These are phyloP conservation scores for Trichoderma sp. DNA, from an alignment of 2,329 filamentous ascomycete genomes.

Conservation along the genomic window DNA sequence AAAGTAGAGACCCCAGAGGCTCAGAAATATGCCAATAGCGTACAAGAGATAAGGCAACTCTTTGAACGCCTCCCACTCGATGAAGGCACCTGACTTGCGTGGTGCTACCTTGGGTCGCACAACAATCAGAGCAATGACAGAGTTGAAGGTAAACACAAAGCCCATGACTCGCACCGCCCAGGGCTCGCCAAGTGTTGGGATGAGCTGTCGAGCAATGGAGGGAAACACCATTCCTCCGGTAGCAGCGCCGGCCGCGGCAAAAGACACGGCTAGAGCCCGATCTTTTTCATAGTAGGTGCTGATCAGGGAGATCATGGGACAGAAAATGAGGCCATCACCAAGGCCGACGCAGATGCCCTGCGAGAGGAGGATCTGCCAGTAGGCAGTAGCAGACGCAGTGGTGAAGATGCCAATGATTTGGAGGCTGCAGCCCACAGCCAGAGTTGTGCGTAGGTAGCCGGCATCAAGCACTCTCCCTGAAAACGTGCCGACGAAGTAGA, in stretches of 20 bases:
- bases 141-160: neutral
- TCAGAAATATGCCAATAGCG: neutral
- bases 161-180: conserved; percentile 6
- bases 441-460: conserved; percentile 51
- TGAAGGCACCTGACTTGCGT: neutral
- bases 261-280: conserved; percentile 61
- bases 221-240: conserved; percentile 63
- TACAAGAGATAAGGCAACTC: neutral
- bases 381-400: conserved; percentile 47
- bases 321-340: conserved; percentile 64
- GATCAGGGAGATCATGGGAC: conserved; percentile 64
- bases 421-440: conserved; percentile 45
- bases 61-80: neutral
- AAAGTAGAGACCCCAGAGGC: neutral
- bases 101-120: neutral
- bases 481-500: conserved; percentile 57
- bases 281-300: conserved; percentile 62
- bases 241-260: conserved; percentile 61
- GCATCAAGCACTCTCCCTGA: conserved; percentile 57
- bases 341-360: conserved; percentile 61
- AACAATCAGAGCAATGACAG: neutral
- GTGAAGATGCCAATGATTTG: conserved; percentile 52
- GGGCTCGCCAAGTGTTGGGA: conserved; percentile 38
- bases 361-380: conserved; percentile 59
- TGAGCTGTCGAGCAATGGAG: conserved; percentile 33